Percentiles rank a stretch among this genome's conserved stretches.
phyloP scores from a whole-genome alignment of 192 early-diverging fungal genomes.

The Phlyctochytrium planicorne region DNA sequence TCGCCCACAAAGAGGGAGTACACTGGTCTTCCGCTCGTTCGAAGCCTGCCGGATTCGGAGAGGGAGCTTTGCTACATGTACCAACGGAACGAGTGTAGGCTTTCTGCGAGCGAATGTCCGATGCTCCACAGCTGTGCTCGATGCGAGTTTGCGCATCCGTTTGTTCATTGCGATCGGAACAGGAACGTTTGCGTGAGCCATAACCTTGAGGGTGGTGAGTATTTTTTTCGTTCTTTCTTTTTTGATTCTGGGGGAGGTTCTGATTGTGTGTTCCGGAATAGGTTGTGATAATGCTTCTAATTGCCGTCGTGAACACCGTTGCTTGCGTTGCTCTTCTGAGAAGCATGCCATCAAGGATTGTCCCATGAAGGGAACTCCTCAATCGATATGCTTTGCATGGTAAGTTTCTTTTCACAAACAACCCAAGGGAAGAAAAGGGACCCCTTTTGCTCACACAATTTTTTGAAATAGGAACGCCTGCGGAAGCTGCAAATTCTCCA shows the following conservation, averaged over 20 bases:
- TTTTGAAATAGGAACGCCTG: background rate
- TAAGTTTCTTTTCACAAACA: too few species aligned
- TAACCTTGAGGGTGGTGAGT: slow-evolving; percentile 8
- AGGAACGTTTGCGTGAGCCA: background rate
- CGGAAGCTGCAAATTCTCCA: background rate
- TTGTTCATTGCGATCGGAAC: background rate
- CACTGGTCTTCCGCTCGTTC: too few species aligned
- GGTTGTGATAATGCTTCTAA: background rate
- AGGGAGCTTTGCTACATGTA: too few species aligned
- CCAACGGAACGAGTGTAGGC: too few species aligned
- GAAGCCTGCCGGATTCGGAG: too few species aligned
- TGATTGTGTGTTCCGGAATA: background rate
- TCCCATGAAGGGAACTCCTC: background rate
- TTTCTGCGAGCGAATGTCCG: too few species aligned
- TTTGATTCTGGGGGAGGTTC: background rate
- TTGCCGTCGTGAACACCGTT: background rate
- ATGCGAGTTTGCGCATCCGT: background rate
- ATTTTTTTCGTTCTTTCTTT: background rate
- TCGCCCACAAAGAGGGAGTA: too few species aligned
- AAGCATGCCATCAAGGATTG: too few species aligned
- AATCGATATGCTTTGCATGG: background rate
- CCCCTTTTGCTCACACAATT: background rate
- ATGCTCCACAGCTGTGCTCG: too few species aligned
- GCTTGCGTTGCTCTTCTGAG: slow-evolving; percentile 10
- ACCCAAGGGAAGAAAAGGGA: too few species aligned